These are phyloP conservation scores for Pseudonitzschia pungens DNA, from an alignment of 108 stramenopile genomes.

Conservation along the genomic window DNA sequence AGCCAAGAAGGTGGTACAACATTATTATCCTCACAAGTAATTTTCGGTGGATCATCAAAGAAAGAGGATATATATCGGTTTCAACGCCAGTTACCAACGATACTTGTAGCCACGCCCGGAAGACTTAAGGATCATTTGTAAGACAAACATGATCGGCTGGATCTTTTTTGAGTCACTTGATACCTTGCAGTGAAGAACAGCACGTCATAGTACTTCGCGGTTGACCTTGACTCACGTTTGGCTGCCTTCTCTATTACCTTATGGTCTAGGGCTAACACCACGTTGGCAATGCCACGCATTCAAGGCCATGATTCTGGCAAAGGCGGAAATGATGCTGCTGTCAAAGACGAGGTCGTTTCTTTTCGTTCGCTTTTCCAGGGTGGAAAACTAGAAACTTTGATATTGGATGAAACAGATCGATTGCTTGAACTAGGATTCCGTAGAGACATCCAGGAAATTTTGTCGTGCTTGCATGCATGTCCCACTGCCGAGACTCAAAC, in stretches of 20 bases:
- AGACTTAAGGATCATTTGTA: constrained; percentile 83
- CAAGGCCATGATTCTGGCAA: background rate
- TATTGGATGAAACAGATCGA: constrained; percentile 95
- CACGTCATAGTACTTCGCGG: too few relatives aligned
- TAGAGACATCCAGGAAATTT: constrained; percentile 76
- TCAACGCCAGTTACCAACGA: constrained; percentile 45
- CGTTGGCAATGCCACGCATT: background rate
- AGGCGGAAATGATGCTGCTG: background rate
- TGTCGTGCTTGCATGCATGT: constrained; percentile 48
- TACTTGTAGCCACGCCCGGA: constrained; percentile 95
- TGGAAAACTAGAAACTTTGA: constrained; percentile 45
- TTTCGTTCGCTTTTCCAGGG: constrained; percentile 31
- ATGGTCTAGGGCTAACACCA: constrained; percentile 16
- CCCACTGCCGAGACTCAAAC: constrained; percentile 15
- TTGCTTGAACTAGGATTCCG: constrained; percentile 95
- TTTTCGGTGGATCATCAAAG: constrained; percentile 85
- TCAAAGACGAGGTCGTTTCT: constrained; percentile 4
- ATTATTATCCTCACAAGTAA: constrained; percentile 48
- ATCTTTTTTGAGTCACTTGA: background rate
- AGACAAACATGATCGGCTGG: background rate
- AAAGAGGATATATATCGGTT: constrained; percentile 56
- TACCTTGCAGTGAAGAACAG: background rate
- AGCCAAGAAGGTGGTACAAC: too few relatives aligned
- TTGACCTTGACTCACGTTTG: background rate
- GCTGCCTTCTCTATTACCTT: background rate